A percentile compares a stretch with the other conserved stretches of the same genome.
phyloP scores from a whole-genome alignment of 306 rosid genomes.

The Phaseolus lunatus region DNA sequence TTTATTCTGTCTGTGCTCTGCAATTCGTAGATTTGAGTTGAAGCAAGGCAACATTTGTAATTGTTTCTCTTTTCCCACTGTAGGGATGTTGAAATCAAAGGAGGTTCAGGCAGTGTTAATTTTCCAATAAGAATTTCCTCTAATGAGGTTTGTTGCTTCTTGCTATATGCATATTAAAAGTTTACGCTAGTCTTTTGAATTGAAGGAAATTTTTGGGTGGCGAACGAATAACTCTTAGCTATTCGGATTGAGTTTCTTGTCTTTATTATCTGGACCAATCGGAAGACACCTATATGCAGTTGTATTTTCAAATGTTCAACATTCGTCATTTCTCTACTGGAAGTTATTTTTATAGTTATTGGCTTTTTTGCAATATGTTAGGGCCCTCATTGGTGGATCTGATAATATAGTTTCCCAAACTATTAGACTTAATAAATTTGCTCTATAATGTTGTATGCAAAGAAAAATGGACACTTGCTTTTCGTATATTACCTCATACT shows the following conservation, averaged over 20 bases:
- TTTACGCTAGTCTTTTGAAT: not conserved
- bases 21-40: not conserved
- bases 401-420: conserved; percentile 5
- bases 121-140: conserved; percentile 66
- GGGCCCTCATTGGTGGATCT: conserved; percentile 23
- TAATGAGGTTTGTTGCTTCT: conserved; percentile 66
- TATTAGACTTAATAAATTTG: conserved; percentile 26
- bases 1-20: conserved; percentile 1
- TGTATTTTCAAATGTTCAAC: conserved; percentile 1
- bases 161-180: not conserved
- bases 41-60: conserved; percentile 15
- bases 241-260: conserved; percentile 16
- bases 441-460: conserved; percentile 22
- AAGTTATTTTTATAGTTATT: not conserved
- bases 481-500: conserved; percentile 31
- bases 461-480: conserved; percentile 22
- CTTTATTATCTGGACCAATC: not conserved
- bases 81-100: conserved; percentile 56
- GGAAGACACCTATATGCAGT: conserved; percentile 8
- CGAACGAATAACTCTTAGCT: not conserved
- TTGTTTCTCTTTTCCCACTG: conserved; percentile 21
- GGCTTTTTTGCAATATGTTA: conserved; percentile 31
- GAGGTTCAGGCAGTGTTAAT: conserved; percentile 33
- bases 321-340: not conserved
- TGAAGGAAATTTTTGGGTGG: conserved; percentile 3